Base-by-base conservation (phyloP, 1,139 yeast genomes). In the Kurtzmaniella quercitrusa region DNA sequence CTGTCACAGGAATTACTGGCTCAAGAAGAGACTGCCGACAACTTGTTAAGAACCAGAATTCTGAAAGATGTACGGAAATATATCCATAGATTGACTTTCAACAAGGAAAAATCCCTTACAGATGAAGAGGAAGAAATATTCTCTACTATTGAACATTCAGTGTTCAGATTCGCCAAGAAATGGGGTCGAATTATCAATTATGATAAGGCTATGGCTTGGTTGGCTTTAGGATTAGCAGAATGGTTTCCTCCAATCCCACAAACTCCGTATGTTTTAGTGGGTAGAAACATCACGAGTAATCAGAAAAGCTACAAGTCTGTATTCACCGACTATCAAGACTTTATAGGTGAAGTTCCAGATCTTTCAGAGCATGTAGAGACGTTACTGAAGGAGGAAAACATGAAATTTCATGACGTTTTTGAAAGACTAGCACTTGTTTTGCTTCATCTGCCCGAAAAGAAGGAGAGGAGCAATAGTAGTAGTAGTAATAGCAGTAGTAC, bases 141-240 rank as follows among this genome's bases (percentile, higher is more conserved):
- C 47, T 75, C 75, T 17, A 66, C 73, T 1, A 66, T 89, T 48
- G 84, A 84, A 54, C 68, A 69, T 34, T 75, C 96, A 1, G 75
- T 90, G 15, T 59, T 73, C 41, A 75, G 75, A 47, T 91, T 90
- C 57, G 65, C 85, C 41, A 64, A 65, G 18, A 87, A 87, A 65
- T 90, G 96, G 95, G 90, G 95, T 9, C 71, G 75, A 37, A 73
- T 83, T 48, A 77, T 87, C 46, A 83, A 83, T 49, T 91, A 90
- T 59, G 95, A 88, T 60, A 76, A 84, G 41, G 90, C 94, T 0
- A 71, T 89, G 56, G 75, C 93, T 1, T 90, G 96, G 95, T 79
- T 87, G 18, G 97, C 96, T 0, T 66, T 88, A 39, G 90, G 90
- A 9, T 67, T 91, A 43, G 94, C 96, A 1, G 96, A 89, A 60